Base-by-base conservation (phyloP, 2,329 filamentous ascomycete genomes). In the Exophiala sp. region DNA sequence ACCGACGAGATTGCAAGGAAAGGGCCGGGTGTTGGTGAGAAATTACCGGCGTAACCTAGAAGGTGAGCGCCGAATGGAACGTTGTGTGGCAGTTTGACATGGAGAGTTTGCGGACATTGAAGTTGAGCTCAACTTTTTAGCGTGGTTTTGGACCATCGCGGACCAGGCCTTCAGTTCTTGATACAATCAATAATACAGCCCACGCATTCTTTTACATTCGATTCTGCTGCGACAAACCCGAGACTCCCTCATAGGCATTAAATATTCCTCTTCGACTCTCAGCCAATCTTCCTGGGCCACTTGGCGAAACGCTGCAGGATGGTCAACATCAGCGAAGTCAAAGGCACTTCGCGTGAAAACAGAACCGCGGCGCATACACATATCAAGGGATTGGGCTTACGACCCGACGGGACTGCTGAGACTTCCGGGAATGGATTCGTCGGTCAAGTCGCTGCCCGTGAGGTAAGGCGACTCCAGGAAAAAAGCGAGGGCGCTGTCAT, bases 291-390 rank as follows among this genome's bases (percentile, higher is more conserved):
- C 16, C 13, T 22, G 18, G 18, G 13, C 14, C 18, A 18, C 27
- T 14, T 40, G 34, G 39, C 22, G 46, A 14, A 54, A 50, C 53
- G 52, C 45, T 58, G 56, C 60, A 67, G 52, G 57, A 91, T 90
- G 86, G 86, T 91, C 63, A 85, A 89, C 69, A 89, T 93, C 71
- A 94, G 86, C 75, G 89, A 95, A 74, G 87, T 95, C 65, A 95
- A 95, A 77, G 86, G 86, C 74, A 91, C 88, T 73, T 83, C 83
- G 74, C 89, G 93, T 75, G 91, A 96, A 70, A 93, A 94, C 73
- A 84, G 93, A 66, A 98, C 93, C 41, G 91, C 93, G 55, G 86
- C 91, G 62, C 93, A 98, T 72, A 96, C 91, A 46, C 93, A 98
- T 72, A 98, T 98, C 78, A 95, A 89, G 68, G 93, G 93, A 44